These are phyloP conservation scores for Flagelloscypha sp. DNA, from an alignment of 768 basidiomycete genomes.

Conservation along the genomic window DNA sequence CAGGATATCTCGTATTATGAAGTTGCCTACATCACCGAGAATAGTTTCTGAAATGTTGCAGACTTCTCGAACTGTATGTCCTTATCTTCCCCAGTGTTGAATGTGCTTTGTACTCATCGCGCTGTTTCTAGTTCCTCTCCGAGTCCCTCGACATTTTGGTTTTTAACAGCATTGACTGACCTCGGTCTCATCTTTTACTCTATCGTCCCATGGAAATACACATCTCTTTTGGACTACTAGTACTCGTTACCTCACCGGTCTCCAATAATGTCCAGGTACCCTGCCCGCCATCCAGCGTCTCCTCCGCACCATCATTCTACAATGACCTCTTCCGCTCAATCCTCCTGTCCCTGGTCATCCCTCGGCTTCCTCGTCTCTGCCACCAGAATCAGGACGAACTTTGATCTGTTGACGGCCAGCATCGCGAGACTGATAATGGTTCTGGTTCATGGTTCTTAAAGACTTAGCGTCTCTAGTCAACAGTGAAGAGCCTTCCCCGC, in stretches of 20 bases:
- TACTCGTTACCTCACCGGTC: constrained; percentile 1
- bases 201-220: constrained; percentile 45
- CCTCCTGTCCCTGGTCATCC: constrained; percentile 51
- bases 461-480: too few species aligned
- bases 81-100: constrained; percentile 13
- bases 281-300: constrained; percentile 34
- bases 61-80: constrained; percentile 29
- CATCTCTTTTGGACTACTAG: constrained; percentile 17
- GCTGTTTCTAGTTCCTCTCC: constrained; percentile 56
- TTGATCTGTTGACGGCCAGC: constrained; percentile 58
- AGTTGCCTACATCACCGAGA: too few species aligned
- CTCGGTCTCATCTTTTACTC: constrained; percentile 42
- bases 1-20: too few species aligned
- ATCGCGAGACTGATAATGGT: too few species aligned
- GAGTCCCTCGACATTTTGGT: constrained; percentile 56
- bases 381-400: constrained; percentile 14
- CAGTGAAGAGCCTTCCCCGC: too few species aligned
- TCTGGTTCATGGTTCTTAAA: too few species aligned
- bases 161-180: constrained; percentile 47
- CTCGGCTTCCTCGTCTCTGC: constrained; percentile 63
- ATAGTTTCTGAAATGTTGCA: constrained; percentile 29
- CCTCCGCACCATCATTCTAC: constrained; percentile 39
- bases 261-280: constrained; percentile 24
- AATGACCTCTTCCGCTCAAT: constrained; percentile 55
- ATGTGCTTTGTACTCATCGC: constrained; percentile 5